Conservation (phyloP, 805 yeast genomes). For the Diddensiella santjacobensis region DNA sequence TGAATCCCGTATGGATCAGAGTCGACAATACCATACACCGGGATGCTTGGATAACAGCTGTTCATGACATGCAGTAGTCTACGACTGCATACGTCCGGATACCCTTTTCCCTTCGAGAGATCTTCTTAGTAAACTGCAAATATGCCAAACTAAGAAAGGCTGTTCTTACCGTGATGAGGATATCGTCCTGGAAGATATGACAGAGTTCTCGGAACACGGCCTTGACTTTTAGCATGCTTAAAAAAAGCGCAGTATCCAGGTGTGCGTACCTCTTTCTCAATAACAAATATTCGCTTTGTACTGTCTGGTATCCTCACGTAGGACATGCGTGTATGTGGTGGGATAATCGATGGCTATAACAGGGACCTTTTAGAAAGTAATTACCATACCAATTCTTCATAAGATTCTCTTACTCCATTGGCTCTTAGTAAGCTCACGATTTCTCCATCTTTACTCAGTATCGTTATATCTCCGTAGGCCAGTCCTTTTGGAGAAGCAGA, state of each 20-base stretch:
- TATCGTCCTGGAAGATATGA: conserved; percentile 21
- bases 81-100: conserved; percentile 56
- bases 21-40: conserved; percentile 51
- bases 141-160: too few relatives aligned
- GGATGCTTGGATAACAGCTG: conserved; percentile 32
- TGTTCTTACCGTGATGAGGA: conserved; percentile 41
- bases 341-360: conserved; percentile 30
- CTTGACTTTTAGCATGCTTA: conserved; percentile 8
- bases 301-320: conserved; percentile 19
- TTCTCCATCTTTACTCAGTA: conserved; percentile 14
- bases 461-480: conserved; percentile 39
- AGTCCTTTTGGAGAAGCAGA: conserved; percentile 57
- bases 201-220: conserved; percentile 39
- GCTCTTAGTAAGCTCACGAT: not conserved
- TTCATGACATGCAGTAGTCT: conserved; percentile 37
- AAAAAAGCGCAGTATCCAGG: conserved; percentile 2
- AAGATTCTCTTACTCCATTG: conserved; percentile 4
- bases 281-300: conserved; percentile 38
- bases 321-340: conserved; percentile 31
- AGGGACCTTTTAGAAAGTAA: conserved; percentile 18
- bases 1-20: conserved; percentile 62
- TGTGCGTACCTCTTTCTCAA: conserved; percentile 47
- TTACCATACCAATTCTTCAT: not conserved
- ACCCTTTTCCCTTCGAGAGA: conserved; percentile 50
- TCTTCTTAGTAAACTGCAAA: not conserved